Percentiles rank a stretch among this genome's conserved stretches.
Conservation (phyloP, 2,329 filamentous ascomycete genomes). For the Diaporthe citriasiana region DNA sequence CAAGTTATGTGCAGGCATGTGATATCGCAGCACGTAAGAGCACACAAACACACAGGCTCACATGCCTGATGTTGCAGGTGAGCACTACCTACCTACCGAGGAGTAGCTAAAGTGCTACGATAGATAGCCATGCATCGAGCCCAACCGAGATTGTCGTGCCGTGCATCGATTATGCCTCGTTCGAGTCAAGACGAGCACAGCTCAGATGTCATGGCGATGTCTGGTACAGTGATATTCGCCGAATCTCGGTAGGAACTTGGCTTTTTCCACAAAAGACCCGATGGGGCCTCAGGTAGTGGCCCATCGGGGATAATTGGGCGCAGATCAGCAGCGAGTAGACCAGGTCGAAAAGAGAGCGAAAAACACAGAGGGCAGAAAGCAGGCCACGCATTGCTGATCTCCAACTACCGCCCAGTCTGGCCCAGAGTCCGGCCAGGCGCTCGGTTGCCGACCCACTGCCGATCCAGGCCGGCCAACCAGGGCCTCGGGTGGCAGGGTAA, state of each 20-base stretch:
- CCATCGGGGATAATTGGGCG: neutral
- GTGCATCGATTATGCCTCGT: constrained; percentile 5
- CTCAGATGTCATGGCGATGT: neutral
- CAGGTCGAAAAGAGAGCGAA: neutral
- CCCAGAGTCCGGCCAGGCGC: constrained; percentile 2
- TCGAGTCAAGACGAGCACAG: constrained; percentile 2
- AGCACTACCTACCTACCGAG: neutral
- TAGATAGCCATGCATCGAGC: neutral
- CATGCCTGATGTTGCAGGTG: neutral
- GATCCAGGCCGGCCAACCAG: constrained; percentile 27
- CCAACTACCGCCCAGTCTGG: constrained; percentile 27
- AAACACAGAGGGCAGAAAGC: neutral
- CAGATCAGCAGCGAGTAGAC: neutral
- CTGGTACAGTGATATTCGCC: constrained; percentile 25
- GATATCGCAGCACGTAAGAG: neutral
- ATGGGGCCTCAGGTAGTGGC: neutral
- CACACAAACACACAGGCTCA: neutral
- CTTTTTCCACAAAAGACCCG: neutral
- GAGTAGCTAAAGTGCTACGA: neutral
- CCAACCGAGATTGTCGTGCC: constrained; percentile 7
- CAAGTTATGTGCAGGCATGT: neutral
- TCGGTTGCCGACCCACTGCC: neutral
- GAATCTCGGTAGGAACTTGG: constrained; percentile 33
- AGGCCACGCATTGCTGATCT: constrained; percentile 21
- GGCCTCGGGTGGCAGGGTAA: neutral